Conservation (phyloP, 129 eudicot genomes). For the Flaveria sonorensis region DNA sequence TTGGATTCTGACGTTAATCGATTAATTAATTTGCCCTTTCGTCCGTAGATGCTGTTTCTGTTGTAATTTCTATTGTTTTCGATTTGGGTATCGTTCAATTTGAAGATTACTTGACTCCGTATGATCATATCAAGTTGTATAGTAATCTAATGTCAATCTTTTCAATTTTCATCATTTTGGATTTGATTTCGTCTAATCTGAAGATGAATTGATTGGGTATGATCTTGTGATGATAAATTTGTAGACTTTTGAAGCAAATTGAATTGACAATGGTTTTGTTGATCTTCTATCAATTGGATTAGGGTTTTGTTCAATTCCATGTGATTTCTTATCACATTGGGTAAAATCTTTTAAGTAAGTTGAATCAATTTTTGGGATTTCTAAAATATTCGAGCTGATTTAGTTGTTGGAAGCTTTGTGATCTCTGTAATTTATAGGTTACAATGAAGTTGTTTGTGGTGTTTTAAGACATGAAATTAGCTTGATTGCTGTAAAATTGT, state of each 20-base stretch:
- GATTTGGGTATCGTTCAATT: neutral
- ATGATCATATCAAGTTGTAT: too few species aligned
- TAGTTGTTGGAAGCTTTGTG: neutral
- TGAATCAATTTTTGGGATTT: neutral
- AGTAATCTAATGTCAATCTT: neutral
- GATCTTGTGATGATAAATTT: slow-evolving; percentile 13
- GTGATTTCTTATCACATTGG: neutral
- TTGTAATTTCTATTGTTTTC: neutral
- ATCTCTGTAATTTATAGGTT: slow-evolving; percentile 14
- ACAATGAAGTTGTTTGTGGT: neutral
- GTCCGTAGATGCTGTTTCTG: too few species aligned
- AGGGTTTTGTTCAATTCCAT: slow-evolving; percentile 1
- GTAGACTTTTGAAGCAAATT: neutral
- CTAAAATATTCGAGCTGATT: neutral
- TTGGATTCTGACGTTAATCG: neutral
- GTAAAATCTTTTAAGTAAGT: too few species aligned
- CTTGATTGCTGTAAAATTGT: too few species aligned
- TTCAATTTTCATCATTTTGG: neutral
- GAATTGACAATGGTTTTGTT: neutral
- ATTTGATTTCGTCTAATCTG: slow-evolving; percentile 13
- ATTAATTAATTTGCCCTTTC: neutral
- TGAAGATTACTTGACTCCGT: slow-evolving; percentile 4
- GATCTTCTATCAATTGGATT: neutral
- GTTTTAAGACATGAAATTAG: neutral
- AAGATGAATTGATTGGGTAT: neutral